Evolutionary conservation across 106 monocot species (phyloP).

Genomic region (Dendrobium chrysotoxum): DNA sequence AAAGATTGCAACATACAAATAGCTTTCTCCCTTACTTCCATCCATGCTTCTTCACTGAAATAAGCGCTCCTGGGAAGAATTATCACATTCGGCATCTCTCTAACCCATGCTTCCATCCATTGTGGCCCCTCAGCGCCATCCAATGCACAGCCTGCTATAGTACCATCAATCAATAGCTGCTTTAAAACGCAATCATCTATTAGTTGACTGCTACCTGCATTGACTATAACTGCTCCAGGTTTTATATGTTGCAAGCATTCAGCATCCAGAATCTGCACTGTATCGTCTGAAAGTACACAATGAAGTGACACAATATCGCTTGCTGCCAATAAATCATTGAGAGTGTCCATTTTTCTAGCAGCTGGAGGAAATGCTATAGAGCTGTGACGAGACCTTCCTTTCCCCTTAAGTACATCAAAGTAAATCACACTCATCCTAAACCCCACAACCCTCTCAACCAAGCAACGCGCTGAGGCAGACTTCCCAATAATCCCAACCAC

Average conservation of each 20-base stretch:
- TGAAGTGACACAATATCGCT: conserved; percentile 97
- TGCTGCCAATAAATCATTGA: conserved; percentile 92
- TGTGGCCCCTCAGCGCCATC: conserved; percentile 98
- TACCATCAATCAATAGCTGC: conserved; percentile 84
- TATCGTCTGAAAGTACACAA: conserved; percentile 69
- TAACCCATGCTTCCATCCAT: conserved; percentile 99
- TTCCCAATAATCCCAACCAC: conserved; percentile 79
- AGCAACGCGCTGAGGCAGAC: conserved; percentile 58
- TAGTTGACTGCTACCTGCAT: conserved; percentile 19
- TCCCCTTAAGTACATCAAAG: too few relatives aligned
- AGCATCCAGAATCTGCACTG: conserved; percentile 75
- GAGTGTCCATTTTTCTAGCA: conserved; percentile 94
- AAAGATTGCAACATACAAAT: conserved; percentile 69
- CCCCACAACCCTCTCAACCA: too few relatives aligned
- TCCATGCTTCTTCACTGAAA: conserved; percentile 98
- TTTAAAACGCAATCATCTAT: conserved; percentile 60
- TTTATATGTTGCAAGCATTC: conserved; percentile 90
- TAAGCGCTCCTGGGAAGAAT: conserved; percentile 95
- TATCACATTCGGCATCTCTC: conserved; percentile 97
- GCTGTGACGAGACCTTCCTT: conserved; percentile 49
- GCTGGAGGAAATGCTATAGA: conserved; percentile 74
- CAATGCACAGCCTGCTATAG: conserved; percentile 93
- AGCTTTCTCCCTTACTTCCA: conserved; percentile 95
- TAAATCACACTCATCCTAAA: too few relatives aligned
- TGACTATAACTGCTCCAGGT: conserved; percentile 40